Evolutionary conservation across 2,329 filamentous ascomycete genomes (phyloP), one percentile per base, ranked within the genome.

Genomic region (Plenodomus biglobosus): DNA sequence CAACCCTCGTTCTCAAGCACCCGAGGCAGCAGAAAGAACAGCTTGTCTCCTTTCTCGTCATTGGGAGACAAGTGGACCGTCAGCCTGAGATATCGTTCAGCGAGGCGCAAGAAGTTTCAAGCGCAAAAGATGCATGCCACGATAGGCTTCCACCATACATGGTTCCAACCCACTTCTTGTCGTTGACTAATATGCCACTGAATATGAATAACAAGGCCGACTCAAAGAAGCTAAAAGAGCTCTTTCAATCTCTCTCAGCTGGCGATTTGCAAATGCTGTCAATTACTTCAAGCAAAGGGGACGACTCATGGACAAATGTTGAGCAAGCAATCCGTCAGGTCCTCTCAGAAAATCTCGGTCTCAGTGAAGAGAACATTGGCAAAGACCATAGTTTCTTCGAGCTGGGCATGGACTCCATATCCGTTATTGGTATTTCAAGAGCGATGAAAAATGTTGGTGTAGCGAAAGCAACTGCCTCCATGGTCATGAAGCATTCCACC

Each of bases 201-300:
- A 95, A 90, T 1, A 76, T 88, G 6, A 96, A 96, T 69, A 96
- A 96, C 71, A 96, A 96, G 66, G 86, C 87, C 0, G 91, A 96
- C 61, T 78, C 80, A 6, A 92, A 87, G 62, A 76, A 78, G 30
- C 73, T 96, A 2, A 85, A 81, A 48, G 70, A 73, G 0, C 71
- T 95, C 1, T 96, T 92, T 62, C 72, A 80, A 8, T 73, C 75
- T 0, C 66, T 92, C 2, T 78, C 80, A 0, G 72, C 80, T 0
- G 81, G 84, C 27, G 76, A 85, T 8, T 73, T 95, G 17, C 83
- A 89, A 53, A 72, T 72, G 1, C 71, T 88, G 3, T 71, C 70
- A 15, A 50, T 48, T 2, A 55, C 44, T 8, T 42, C 46, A 19
- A 41, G 21, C 15, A 22, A 22, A 13, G 42, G 43, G 18, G 52